Conservation (phyloP, 306 rosid genomes). For the Spatholobus suberectus region DNA sequence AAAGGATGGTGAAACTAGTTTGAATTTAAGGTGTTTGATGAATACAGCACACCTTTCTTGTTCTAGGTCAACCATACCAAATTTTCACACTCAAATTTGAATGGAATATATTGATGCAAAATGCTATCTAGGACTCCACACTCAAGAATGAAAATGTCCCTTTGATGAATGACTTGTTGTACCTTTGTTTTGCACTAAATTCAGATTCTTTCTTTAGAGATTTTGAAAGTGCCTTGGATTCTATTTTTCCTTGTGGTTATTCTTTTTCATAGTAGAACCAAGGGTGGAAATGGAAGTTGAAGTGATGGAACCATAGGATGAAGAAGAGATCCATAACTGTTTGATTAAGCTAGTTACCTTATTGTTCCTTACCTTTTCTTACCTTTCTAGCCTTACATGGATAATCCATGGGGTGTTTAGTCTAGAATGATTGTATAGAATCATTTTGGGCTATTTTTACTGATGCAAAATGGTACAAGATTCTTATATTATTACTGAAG, state of each 20-base stretch:
- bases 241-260: not conserved
- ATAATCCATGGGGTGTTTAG: no score
- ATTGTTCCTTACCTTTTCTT: not conserved
- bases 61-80: not conserved
- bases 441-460: no score
- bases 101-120: not conserved
- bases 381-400: not conserved
- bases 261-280: constrained; percentile 28
- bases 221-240: not conserved
- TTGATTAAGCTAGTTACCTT: constrained; percentile 66
- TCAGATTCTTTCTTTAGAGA: no score
- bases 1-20: not conserved
- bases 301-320: no score
- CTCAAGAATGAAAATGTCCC: not conserved
- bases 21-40: not conserved
- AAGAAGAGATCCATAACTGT: constrained; percentile 62
- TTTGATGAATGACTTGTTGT: constrained; percentile 10
- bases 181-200: not conserved
- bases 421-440: no score
- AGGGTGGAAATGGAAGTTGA: constrained; percentile 21
- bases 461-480: no score
- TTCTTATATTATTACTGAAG: no score
- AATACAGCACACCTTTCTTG: not conserved
- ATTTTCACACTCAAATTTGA: not conserved
- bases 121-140: not conserved